Conservation (phyloP, 139 green algal genomes). For the Micractinium conductrix region DNA sequence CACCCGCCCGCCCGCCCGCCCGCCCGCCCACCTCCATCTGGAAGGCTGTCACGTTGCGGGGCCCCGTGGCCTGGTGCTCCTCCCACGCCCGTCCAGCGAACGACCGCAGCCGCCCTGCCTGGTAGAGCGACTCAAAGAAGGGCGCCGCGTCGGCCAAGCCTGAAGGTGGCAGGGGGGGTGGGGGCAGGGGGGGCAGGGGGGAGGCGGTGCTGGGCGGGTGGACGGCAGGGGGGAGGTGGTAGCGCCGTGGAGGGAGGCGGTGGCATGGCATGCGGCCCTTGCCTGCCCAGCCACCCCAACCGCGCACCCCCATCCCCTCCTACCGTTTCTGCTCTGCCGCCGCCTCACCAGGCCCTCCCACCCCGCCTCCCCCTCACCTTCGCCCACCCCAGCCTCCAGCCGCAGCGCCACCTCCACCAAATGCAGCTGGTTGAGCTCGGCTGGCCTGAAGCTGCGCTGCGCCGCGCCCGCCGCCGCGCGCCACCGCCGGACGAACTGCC, state of each 20-base stretch:
- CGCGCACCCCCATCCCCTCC: not conserved
- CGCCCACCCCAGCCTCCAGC: conserved; percentile 23
- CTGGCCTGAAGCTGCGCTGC: not conserved
- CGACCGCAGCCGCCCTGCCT: conserved; percentile 2
- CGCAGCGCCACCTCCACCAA: conserved; percentile 35
- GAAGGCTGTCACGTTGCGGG: not conserved
- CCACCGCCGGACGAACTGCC: conserved; percentile 27
- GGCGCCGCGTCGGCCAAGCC: not conserved
- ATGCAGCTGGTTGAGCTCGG: conserved; percentile 49
- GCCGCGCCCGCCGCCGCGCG: not conserved
- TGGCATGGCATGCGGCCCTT: no score
- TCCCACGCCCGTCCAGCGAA: conserved; percentile 1
- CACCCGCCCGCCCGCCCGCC: no score
- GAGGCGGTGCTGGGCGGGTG: not conserved
- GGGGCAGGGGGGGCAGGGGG: not conserved
- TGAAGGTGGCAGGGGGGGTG: not conserved
- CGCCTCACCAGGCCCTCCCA: not conserved
- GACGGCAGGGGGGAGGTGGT: not conserved
- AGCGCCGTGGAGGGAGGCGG: not conserved
- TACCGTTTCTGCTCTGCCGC: no score
- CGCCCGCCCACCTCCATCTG: conserved; percentile 1
- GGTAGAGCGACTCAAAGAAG: conserved; percentile 34
- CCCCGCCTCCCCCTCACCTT: not conserved
- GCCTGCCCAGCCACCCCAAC: not conserved
- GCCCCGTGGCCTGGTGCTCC: not conserved